Conservation (phyloP, 805 yeast species). For the Kuraishia hungarica region DNA sequence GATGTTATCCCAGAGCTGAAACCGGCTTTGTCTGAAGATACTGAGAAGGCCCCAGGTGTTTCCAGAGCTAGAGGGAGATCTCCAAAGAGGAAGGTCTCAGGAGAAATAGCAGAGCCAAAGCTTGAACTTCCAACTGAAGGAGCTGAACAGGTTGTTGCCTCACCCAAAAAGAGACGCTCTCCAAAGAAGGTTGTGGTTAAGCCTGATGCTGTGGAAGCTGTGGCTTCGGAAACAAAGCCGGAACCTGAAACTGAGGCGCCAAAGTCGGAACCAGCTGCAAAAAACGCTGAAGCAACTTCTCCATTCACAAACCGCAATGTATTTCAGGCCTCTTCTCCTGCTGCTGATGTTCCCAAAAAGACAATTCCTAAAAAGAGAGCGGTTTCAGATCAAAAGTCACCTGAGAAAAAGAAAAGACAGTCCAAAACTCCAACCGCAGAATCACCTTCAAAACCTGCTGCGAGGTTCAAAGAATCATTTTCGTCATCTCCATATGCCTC, state of each 20-base stretch:
- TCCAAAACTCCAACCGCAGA: slow-evolving; percentile 2
- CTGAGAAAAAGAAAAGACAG: background rate
- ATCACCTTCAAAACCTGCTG: slow-evolving; percentile 1
- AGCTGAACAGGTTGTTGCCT: background rate
- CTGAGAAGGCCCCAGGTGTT: background rate
- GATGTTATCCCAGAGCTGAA: background rate
- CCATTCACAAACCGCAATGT: slow-evolving; percentile 26
- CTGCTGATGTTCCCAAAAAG: slow-evolving; percentile 13
- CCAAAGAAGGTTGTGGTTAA: slow-evolving; percentile 4
- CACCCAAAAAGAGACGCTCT: background rate
- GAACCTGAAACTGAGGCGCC: slow-evolving; percentile 3
- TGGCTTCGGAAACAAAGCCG: slow-evolving; percentile 1
- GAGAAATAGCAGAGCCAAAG: background rate
- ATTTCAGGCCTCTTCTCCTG: slow-evolving; percentile 26
- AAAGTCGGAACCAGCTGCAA: slow-evolving; percentile 6
- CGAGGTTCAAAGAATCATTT: background rate
- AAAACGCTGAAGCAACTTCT: slow-evolving; percentile 7
- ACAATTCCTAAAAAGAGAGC: slow-evolving; percentile 13
- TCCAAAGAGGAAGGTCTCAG: background rate
- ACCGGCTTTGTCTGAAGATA: background rate
- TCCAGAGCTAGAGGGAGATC: background rate
- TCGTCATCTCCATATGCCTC: background rate
- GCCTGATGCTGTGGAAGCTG: background rate
- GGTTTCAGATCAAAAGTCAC: background rate
- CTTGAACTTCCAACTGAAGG: background rate